A percentile compares a stretch with the other conserved stretches of the same genome.
Evolutionary conservation across 805 yeast species (phyloP).

Genomic region (Lachancea fermentati): DNA sequence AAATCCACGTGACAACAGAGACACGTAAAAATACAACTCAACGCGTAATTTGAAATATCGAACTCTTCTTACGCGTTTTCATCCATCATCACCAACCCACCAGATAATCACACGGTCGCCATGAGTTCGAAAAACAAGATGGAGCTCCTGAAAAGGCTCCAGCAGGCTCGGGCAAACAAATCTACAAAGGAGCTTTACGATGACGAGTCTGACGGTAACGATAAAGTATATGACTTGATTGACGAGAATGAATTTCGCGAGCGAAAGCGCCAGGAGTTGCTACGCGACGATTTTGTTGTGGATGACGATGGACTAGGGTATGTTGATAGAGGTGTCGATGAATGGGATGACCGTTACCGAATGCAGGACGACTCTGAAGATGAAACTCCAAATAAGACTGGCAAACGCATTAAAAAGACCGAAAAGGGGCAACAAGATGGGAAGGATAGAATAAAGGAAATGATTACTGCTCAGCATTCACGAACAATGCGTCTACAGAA

Average conservation of each 20-base stretch:
- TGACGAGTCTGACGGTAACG: slow-evolving; percentile 45
- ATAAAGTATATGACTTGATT: slow-evolving; percentile 73
- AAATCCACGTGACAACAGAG: too few species aligned
- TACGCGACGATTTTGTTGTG: slow-evolving; percentile 89
- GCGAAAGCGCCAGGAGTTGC: slow-evolving; percentile 70
- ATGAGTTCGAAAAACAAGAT: slow-evolving; percentile 45
- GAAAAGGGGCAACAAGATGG: slow-evolving; percentile 18
- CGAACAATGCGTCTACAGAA: slow-evolving; percentile 40
- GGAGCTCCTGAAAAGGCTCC: slow-evolving; percentile 56
- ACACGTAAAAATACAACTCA: too few species aligned
- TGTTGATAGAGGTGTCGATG: slow-evolving; percentile 88
- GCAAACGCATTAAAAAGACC: slow-evolving; percentile 21
- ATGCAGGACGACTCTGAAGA: slow-evolving; percentile 55
- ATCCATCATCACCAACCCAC: not conserved
- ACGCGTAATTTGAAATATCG: not conserved
- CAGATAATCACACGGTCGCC: not conserved
- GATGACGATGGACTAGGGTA: slow-evolving; percentile 94
- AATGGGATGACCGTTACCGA: slow-evolving; percentile 60
- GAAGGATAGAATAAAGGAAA: slow-evolving; percentile 36
- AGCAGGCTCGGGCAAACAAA: slow-evolving; percentile 42
- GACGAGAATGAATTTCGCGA: slow-evolving; percentile 74
- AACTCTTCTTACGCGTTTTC: not conserved
- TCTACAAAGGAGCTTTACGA: slow-evolving; percentile 27
- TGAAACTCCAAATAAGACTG: slow-evolving; percentile 18
- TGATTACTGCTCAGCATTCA: slow-evolving; percentile 47